Evolutionary conservation across 2,329 filamentous ascomycete species (phyloP), one percentile per base, ranked within the genome.

Genomic region (Diplocarpon mali): DNA sequence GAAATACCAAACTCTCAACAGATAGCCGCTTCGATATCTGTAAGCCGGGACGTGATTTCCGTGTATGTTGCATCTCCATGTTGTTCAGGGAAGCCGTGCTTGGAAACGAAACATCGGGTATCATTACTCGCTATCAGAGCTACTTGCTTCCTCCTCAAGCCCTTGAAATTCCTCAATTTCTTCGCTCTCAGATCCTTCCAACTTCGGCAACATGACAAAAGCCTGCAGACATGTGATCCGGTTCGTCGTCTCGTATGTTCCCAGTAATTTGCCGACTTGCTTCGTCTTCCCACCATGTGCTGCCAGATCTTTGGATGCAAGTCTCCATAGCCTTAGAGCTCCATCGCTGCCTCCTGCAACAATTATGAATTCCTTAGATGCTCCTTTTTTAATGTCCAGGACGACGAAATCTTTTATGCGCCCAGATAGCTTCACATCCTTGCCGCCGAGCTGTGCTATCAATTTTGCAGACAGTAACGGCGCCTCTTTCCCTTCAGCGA

Each of bases 381-480:
- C 58, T 35, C 62, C 57, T 32, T 66, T 40, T 64, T 58, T 48
- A 14, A 59, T 45, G 2, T 71, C 47, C 11, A 64, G 60, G 27
- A 90, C 67, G 32, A 79, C 75, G 63, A 96, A 95, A 60, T 95
- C 89, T 67, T 96, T 98, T 63, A 96, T 80, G 41, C 92, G 78
- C 63, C 39, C 92, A 57, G 29, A 88, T 66, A 47, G 79, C n/a
- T 80, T 82, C 2, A 71, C 73, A 27, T 75, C 71, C 53, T 76
- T 78, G 11, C 89, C 89, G 34, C 89, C 90, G 10, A 96, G 62
- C 56, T 89, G 77, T n/a, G 79, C 85, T 11, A 92, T 61, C 14
- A 83, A 70, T 57, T 77, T 75, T 32, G 83, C 83, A 15, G 78
- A 70, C 6, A 73, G 67, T 38, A 80, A 65, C 16, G 69, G 67